phyloP scores from a whole-genome alignment of 345 rosid genomes.

The Aquilaria malaccensis region DNA sequence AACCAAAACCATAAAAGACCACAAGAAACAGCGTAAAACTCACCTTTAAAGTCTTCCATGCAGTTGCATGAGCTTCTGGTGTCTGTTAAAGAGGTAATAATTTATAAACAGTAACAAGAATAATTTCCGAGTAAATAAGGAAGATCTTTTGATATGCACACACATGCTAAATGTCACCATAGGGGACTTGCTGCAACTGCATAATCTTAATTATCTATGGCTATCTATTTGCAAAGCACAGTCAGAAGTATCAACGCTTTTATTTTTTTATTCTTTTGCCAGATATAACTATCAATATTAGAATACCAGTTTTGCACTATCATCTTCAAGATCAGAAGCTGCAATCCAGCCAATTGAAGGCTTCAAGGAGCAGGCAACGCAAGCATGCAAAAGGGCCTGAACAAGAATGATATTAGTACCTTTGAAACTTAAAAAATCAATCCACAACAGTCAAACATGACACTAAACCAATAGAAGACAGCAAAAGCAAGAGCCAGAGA shows the following conservation, averaged over 20 bases:
- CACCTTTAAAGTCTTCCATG: constrained; percentile 89
- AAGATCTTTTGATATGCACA: too few species aligned
- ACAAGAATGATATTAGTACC: constrained; percentile 8
- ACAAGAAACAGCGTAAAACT: constrained; percentile 1
- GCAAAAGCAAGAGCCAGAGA: neutral
- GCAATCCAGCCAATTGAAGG: constrained; percentile 90
- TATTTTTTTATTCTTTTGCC: too few species aligned
- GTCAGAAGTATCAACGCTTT: too few species aligned
- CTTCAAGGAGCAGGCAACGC: constrained; percentile 81
- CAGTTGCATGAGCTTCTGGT: constrained; percentile 76
- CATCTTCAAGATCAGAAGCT: constrained; percentile 96
- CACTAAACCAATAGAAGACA: neutral
- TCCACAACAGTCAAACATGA: neutral
- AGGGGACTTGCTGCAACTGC: too few species aligned
- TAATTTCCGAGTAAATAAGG: too few species aligned
- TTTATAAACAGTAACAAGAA: neutral
- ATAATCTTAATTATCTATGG: too few species aligned
- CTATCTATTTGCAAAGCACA: too few species aligned
- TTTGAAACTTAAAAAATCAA: constrained; percentile 5
- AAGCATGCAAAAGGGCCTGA: constrained; percentile 97
- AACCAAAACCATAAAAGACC: neutral
- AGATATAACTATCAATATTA: constrained; percentile 6
- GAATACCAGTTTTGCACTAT: constrained; percentile 55
- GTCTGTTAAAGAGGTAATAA: constrained; percentile 38
- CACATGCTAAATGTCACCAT: too few species aligned